Percentiles rank a stretch among this genome's conserved stretches.
phyloP scores from a whole-genome alignment of 345 rosid genomes.

The Geranium brycei region DNA sequence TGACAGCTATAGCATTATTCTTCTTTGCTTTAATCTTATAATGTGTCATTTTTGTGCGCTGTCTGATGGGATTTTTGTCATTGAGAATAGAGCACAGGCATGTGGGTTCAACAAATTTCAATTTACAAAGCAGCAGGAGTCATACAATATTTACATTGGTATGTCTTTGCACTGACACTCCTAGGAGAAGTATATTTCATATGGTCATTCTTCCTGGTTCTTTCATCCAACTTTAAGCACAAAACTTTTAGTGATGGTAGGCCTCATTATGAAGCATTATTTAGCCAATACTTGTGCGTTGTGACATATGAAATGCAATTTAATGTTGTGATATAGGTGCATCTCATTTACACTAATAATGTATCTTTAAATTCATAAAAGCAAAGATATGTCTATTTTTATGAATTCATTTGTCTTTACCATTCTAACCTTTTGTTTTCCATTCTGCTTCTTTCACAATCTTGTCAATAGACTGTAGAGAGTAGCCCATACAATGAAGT shows the following conservation, averaged over 20 bases:
- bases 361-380: neutral
- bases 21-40: neutral
- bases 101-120: slow-evolving; percentile 95
- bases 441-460: slow-evolving; percentile 9
- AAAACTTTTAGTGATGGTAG: neutral
- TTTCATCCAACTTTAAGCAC: neutral
- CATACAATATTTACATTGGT: slow-evolving; percentile 99
- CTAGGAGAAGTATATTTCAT: neutral
- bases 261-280: neutral
- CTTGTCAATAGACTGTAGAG: slow-evolving; percentile 64
- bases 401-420: neutral
- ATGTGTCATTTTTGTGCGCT: slow-evolving; percentile 2
- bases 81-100: slow-evolving; percentile 82
- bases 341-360: neutral
- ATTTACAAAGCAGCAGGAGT: slow-evolving; percentile 96
- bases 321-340: neutral
- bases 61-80: slow-evolving; percentile 11
- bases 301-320: neutral
- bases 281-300: neutral
- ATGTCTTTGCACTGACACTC: slow-evolving; percentile 12
- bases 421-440: slow-evolving; percentile 7
- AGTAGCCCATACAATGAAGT: slow-evolving; percentile 80
- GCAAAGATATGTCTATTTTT: neutral
- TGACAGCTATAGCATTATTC: neutral
- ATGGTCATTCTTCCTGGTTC: neutral